Percentiles rank a stretch among this genome's conserved stretches.
phyloP scores from a whole-genome alignment of 768 basidiomycete genomes.

The Russula brevipes region DNA sequence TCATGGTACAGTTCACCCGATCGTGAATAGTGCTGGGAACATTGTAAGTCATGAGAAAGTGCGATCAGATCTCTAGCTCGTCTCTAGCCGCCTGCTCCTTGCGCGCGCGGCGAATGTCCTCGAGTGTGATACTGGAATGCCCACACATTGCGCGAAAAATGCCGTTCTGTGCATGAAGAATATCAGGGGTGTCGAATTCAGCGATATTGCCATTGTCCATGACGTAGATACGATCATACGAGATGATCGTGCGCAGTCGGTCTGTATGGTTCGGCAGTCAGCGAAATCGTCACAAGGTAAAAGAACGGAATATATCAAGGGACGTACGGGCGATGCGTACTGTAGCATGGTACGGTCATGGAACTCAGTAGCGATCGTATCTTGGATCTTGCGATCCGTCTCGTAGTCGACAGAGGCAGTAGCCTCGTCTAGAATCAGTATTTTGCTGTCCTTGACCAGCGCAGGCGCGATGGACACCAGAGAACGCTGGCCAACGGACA shows the following conservation, averaged over 20 bases:
- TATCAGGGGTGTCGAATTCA: conserved; percentile 79
- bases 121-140: conserved; percentile 65
- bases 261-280: conserved; percentile 38
- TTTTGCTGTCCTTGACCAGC: conserved; percentile 76
- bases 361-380: conserved; percentile 83
- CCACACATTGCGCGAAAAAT: conserved; percentile 88
- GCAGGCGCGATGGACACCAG: conserved; percentile 86
- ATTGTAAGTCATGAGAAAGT: background rate
- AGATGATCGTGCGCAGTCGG: conserved; percentile 80
- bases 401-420: conserved; percentile 89
- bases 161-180: conserved; percentile 53
- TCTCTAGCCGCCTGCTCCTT: conserved; percentile 25
- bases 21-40: background rate
- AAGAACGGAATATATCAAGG: background rate
- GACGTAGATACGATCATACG: conserved; percentile 85
- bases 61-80: background rate
- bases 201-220: conserved; percentile 76
- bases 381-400: conserved; percentile 87
- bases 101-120: conserved; percentile 52
- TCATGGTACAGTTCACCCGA: background rate
- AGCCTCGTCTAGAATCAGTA: conserved; percentile 88
- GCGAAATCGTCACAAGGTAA: background rate
- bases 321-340: conserved; percentile 82
- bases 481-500: conserved; percentile 78
- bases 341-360: conserved; percentile 73